Evolutionary conservation across 179 eudicot genomes (phyloP), one percentile per base, ranked within the genome.

Genomic region (Drosera spatulata): DNA sequence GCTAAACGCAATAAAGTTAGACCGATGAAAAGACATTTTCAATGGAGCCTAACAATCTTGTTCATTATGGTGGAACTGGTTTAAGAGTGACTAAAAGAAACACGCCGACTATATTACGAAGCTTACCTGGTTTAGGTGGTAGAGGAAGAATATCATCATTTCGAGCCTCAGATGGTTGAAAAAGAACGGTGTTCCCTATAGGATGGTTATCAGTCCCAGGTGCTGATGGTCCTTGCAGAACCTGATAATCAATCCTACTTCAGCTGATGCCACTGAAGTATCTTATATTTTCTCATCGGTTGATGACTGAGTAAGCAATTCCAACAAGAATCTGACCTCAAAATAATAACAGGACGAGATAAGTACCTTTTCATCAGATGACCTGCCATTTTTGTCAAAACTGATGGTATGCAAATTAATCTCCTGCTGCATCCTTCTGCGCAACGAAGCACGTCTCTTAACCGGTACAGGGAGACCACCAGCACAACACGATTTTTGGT

Each of bases 121-220:
- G 60, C 50, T 66, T 75, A 84, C 95, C 87, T 10, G 81, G 70
- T 55, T 73, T 48, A 62, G 74, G 72, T 53, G 83, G 87, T 15
- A 79, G 81, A 50, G 82, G 79, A 52, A 77, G 77, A 63, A 75
- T 78, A 66, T 39, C 65, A 58, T 63, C 69, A 37, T 65, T 57
- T 39, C 49, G 51, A 68, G 62, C 62, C 33, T 49, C 55, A 66
- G 55, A 41, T 53, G 59, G 41, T 69, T 38, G 61, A 65, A 62
- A 10, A 56, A 67, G 60, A 58, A 59, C 53, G 41, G 55, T 52
- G 60, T 65, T 60, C 60, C 70, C 7, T 39, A 22, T 7, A 7
- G 10, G 42, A 38, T 8, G 40, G n/a, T 14, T 7, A 39, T 38
- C 5, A 7, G 37, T 55, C 37, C 7, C 41, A 39, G 43, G 42